Evolutionary conservation across 177 flowering plant species (phyloP).

Genomic region (Tripterygium wilfordii): DNA sequence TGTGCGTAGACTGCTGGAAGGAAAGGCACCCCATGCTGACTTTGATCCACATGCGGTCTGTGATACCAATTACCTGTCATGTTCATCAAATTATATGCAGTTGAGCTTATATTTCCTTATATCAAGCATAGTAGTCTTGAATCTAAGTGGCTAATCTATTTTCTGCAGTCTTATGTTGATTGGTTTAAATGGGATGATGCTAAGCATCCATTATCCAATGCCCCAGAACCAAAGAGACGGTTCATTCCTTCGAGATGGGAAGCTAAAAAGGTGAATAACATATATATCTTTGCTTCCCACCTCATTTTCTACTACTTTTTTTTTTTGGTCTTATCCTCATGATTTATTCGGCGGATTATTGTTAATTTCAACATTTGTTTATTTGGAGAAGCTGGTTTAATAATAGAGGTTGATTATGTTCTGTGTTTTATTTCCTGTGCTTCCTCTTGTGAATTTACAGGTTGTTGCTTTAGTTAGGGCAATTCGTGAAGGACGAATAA

Average conservation of each 20-base stretch:
- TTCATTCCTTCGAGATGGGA: slow-evolving; percentile 95
- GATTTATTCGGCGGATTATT: too few relatives aligned
- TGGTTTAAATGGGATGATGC: slow-evolving; percentile 77
- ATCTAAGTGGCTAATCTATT: neutral
- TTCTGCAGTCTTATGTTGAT: slow-evolving; percentile 80
- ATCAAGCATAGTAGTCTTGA: too few relatives aligned
- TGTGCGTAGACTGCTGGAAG: slow-evolving; percentile 51
- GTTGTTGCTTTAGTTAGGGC: slow-evolving; percentile 57
- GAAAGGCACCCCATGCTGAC: slow-evolving; percentile 85
- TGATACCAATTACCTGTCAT: slow-evolving; percentile 2
- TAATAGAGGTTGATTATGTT: neutral
- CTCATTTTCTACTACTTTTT: neutral
- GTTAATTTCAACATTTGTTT: too few relatives aligned
- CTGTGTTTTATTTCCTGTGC: slow-evolving; percentile 9
- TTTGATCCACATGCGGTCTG: slow-evolving; percentile 81
- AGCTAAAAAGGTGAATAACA: slow-evolving; percentile 66
- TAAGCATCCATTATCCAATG: slow-evolving; percentile 82
- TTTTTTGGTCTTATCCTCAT: neutral
- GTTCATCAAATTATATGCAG: neutral
- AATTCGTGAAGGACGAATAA: slow-evolving; percentile 73
- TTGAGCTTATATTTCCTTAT: neutral
- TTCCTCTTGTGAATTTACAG: slow-evolving; percentile 31
- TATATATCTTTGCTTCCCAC: too few relatives aligned
- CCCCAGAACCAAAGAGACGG: slow-evolving; percentile 95
- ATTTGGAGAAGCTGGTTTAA: too few relatives aligned